Conservation (phyloP, 371 early-diverging fungal genomes). For the Rhizopus stolonifer region DNA sequence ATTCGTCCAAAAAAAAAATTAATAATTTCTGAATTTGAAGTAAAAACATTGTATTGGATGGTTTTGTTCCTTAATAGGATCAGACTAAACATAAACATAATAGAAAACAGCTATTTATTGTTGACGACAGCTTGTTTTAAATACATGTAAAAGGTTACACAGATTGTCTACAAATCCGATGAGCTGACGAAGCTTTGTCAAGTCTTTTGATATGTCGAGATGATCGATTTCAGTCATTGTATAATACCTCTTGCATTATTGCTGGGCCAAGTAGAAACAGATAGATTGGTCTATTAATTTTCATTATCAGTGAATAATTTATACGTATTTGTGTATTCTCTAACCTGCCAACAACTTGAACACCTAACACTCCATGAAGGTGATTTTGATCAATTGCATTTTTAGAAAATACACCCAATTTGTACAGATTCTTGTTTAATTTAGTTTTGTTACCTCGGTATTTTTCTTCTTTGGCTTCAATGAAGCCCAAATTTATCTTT, state of each 20-base stretch:
- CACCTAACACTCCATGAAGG: conserved; percentile 5
- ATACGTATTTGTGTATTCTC: conserved; percentile 11
- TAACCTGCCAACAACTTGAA: conserved; percentile 16
- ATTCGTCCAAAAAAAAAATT: too few relatives aligned
- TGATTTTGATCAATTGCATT: conserved; percentile 8
- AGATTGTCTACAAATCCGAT: conserved; percentile 10
- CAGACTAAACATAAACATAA: conserved; percentile 7
- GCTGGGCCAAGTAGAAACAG: conserved; percentile 10
- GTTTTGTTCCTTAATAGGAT: too few relatives aligned
- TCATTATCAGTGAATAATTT: conserved; percentile 10
- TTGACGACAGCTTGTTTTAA: conserved; percentile 12
- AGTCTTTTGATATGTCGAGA: conserved; percentile 1
- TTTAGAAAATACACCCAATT: conserved; percentile 12
- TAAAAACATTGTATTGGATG: too few relatives aligned
- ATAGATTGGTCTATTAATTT: conserved; percentile 8
- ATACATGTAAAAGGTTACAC: conserved; percentile 5
- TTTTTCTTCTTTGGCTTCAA: conserved; percentile 13
- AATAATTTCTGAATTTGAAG: too few relatives aligned
- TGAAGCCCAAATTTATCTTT: conserved; percentile 10
- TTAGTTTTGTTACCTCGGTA: conserved; percentile 9
- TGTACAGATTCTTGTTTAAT: conserved; percentile 10
- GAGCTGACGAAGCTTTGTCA: conserved; percentile 5
- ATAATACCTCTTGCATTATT: conserved; percentile 9
- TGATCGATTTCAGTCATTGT: conserved; percentile 11
- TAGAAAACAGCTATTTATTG: conserved; percentile 12